phyloP scores from a whole-genome alignment of 139 green algal genomes.

The Marvania coccoides region DNA sequence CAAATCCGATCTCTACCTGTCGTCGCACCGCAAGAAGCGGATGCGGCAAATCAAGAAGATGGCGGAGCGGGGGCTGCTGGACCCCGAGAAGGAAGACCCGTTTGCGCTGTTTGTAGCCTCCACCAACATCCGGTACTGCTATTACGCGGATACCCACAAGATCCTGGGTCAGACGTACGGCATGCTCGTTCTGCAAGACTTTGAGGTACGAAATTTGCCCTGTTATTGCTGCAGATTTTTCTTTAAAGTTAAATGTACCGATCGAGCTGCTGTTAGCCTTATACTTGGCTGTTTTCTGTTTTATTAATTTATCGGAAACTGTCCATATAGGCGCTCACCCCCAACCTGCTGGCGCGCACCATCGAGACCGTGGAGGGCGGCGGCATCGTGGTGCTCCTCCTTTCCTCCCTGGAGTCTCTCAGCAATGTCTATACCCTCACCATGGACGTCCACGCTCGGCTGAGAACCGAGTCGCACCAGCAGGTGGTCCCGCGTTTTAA shows the following conservation, averaged over 20 bases:
- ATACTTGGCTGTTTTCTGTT: no score
- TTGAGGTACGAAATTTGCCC: no score
- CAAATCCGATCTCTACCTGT: constrained; percentile 94
- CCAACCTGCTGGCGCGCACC: constrained; percentile 93
- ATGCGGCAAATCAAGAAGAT: constrained; percentile 96
- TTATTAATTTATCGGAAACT: no score
- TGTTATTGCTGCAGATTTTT: no score
- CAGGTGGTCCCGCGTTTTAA: constrained; percentile 88
- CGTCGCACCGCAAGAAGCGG: constrained; percentile 86
- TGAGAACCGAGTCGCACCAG: constrained; percentile 87
- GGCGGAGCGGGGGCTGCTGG: constrained; percentile 81
- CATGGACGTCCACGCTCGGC: constrained; percentile 93
- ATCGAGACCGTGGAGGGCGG: constrained; percentile 98
- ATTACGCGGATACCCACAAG: constrained; percentile 95
- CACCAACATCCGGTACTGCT: constrained; percentile 97
- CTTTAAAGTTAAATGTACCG: no score
- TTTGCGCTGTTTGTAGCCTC: constrained; percentile 91
- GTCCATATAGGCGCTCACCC: no score
- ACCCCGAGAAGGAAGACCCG: constrained; percentile 95
- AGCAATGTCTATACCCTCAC: constrained; percentile 90
- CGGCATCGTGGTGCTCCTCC: constrained; percentile 87
- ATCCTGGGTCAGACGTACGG: constrained; percentile 97
- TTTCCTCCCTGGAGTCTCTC: constrained; percentile 80
- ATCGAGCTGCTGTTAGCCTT: no score
- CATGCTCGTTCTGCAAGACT: constrained; percentile 99